Percentiles rank a stretch among this genome's conserved stretches.
These are phyloP conservation scores for Opeltia flavorubescens DNA, from an alignment of 495 filamentous ascomycete genomes.

Conservation along the genomic window DNA sequence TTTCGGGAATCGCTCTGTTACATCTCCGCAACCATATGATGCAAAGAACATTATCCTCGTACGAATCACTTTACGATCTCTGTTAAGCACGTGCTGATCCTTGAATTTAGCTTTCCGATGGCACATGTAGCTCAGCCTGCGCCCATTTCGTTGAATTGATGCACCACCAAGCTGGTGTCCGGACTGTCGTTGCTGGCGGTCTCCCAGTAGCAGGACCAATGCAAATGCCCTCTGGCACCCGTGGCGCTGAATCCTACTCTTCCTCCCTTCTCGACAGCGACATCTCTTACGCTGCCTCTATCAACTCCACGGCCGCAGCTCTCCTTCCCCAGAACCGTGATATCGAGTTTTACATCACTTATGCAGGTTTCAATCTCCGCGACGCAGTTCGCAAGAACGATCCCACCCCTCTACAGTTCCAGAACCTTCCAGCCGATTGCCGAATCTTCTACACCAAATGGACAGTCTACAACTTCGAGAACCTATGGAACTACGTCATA, in stretches of 20 bases:
- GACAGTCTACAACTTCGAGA: constrained; percentile 26
- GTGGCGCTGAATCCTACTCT: constrained; percentile 19
- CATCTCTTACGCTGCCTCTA: constrained; percentile 14
- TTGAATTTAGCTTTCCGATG: constrained; percentile 25
- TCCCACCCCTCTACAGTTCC: constrained; percentile 36
- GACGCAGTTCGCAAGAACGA: constrained; percentile 24
- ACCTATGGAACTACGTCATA: constrained; percentile 31
- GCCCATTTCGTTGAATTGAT: constrained; percentile 39
- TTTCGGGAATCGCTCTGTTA: constrained; percentile 16
- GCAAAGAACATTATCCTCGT: constrained; percentile 37
- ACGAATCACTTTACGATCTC: constrained; percentile 1
- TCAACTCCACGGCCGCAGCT: constrained; percentile 13
- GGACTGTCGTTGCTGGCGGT: constrained; percentile 35
- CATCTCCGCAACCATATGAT: constrained; percentile 24
- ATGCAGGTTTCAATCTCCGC: constrained; percentile 24
- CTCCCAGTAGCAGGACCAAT: constrained; percentile 26
- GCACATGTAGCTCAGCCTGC: constrained; percentile 36
- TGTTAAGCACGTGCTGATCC: not conserved
- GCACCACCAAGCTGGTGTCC: constrained; percentile 32
- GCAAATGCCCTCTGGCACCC: constrained; percentile 26
- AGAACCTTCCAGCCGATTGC: constrained; percentile 38
- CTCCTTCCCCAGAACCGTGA: constrained; percentile 16
- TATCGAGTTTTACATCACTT: constrained; percentile 20
- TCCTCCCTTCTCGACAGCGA: constrained; percentile 18
- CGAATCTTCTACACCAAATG: constrained; percentile 37